Percentiles rank a stretch among this genome's conserved stretches.
These are phyloP conservation scores for Chalara sp. DNA, from an alignment of 2,329 filamentous ascomycete genomes.

Conservation along the genomic window DNA sequence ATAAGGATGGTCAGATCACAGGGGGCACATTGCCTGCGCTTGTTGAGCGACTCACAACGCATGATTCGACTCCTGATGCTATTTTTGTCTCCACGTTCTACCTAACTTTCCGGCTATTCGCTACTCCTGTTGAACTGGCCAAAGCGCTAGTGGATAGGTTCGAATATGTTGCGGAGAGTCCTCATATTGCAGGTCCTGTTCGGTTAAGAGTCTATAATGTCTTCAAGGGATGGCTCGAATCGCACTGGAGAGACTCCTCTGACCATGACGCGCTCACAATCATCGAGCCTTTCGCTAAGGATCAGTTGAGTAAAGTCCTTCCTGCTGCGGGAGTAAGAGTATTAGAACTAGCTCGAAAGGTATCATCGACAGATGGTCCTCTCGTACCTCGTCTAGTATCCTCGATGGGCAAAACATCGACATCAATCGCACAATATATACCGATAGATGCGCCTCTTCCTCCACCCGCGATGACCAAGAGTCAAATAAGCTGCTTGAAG, in stretches of 20 bases:
- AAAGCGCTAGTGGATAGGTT: constrained; percentile 84
- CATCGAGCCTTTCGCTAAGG: constrained; percentile 75
- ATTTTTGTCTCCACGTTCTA: constrained; percentile 94
- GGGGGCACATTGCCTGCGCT: constrained; percentile 85
- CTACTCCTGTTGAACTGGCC: constrained; percentile 71
- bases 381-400: constrained; percentile 78
- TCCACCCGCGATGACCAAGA: constrained; percentile 62
- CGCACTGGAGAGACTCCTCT: constrained; percentile 80
- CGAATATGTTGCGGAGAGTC: constrained; percentile 79
- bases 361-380: constrained; percentile 64
- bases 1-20: constrained; percentile 91
- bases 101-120: constrained; percentile 91
- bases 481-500: constrained; percentile 65
- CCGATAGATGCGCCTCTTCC: constrained; percentile 68
- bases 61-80: constrained; percentile 86
- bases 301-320: constrained; percentile 59
- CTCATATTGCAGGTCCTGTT: constrained; percentile 70
- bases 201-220: constrained; percentile 90
- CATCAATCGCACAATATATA: constrained; percentile 64
- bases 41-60: constrained; percentile 89
- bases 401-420: constrained; percentile 82
- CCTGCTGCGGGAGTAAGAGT: constrained; percentile 77
- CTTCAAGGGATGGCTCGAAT: constrained; percentile 96
- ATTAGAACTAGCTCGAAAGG: constrained; percentile 70
- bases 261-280: constrained; percentile 70